These are phyloP conservation scores for Anisodus acutangulus DNA, from an alignment of 257 asterid species.

Conservation along the genomic window DNA sequence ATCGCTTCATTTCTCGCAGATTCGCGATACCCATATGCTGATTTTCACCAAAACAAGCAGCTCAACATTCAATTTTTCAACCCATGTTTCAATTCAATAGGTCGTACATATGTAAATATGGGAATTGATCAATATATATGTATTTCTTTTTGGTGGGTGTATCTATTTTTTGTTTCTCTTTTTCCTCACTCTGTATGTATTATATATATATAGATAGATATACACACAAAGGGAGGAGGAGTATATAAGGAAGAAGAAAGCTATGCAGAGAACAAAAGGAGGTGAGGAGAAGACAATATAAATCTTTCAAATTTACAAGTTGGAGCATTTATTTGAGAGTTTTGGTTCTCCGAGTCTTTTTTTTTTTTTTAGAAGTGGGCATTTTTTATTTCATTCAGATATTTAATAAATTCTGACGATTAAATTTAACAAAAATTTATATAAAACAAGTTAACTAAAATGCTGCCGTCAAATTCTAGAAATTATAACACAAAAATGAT, in stretches of 20 bases:
- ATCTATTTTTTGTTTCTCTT: neutral
- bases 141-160: neutral
- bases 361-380: neutral
- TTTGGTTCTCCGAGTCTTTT: neutral
- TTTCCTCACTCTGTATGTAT: slow-evolving; percentile 11
- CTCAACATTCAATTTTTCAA: neutral
- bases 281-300: neutral
- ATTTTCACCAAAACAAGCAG: neutral
- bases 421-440: no score
- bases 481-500: no score
- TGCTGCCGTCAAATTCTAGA: no score
- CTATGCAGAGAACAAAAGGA: neutral
- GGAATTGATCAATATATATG: neutral
- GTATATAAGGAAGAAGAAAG: neutral
- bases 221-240: slow-evolving; percentile 14
- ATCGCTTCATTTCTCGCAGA: neutral
- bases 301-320: no score
- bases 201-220: neutral
- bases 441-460: no score
- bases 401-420: no score
- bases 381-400: neutral
- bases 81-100: neutral
- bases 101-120: neutral
- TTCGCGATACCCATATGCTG: neutral
- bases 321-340: neutral